phyloP scores from a whole-genome alignment of 805 yeast species.

The Candida corydali region DNA sequence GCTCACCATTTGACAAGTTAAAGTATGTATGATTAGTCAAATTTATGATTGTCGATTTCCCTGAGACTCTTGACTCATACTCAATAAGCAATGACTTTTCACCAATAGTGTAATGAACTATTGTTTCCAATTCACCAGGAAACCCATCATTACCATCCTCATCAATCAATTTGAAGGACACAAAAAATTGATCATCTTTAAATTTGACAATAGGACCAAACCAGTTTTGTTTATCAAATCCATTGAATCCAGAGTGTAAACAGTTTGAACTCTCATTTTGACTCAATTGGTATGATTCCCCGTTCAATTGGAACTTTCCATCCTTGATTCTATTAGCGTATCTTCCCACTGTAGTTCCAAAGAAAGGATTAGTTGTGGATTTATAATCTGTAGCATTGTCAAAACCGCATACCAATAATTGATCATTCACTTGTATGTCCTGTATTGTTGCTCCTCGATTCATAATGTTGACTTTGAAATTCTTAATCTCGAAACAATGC shows the following conservation, averaged over 20 bases:
- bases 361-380: constrained; percentile 40
- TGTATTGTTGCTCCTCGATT: constrained; percentile 53
- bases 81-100: constrained; percentile 42
- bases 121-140: constrained; percentile 52
- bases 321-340: constrained; percentile 55
- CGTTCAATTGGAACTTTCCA: constrained; percentile 41
- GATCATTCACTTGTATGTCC: constrained; percentile 34
- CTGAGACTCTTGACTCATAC: constrained; percentile 35
- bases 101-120: constrained; percentile 43
- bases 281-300: constrained; percentile 36
- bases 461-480: constrained; percentile 38
- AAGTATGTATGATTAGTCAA: constrained; percentile 64
- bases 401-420: constrained; percentile 37
- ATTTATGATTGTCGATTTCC: constrained; percentile 47
- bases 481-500: constrained; percentile 26
- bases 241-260: constrained; percentile 54
- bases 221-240: constrained; percentile 48
- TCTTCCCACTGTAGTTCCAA: constrained; percentile 66
- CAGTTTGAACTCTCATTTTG: constrained; percentile 38
- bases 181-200: constrained; percentile 24
- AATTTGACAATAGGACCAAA: constrained; percentile 49
- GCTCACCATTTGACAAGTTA: constrained; percentile 35
- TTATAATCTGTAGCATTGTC: constrained; percentile 27
- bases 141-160: constrained; percentile 50
- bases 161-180: constrained; percentile 41